These are phyloP conservation scores for Clavaria fumosa DNA, from an alignment of 768 basidiomycete species.

Conservation along the genomic window DNA sequence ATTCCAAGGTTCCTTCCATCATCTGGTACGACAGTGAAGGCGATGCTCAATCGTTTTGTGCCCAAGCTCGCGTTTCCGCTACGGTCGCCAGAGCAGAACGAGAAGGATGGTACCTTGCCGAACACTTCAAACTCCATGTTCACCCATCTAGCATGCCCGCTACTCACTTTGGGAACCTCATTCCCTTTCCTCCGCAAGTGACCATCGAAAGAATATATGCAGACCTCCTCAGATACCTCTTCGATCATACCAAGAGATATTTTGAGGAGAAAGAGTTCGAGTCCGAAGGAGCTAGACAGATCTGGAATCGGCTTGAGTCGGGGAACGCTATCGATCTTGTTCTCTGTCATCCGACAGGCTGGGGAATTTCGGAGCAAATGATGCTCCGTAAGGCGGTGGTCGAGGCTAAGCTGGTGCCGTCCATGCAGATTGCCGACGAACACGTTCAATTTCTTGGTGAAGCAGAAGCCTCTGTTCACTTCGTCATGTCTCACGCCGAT, in stretches of 20 bases:
- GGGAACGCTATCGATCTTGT: not conserved
- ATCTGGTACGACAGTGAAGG: not conserved
- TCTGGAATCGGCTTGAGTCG: not conserved
- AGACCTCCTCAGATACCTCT: slow-evolving; percentile 1
- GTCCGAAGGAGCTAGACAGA: not conserved
- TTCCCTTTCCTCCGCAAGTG: slow-evolving; percentile 1
- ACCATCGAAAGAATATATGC: slow-evolving; percentile 1
- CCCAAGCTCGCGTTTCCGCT: slow-evolving; percentile 1
- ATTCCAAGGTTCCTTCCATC: not conserved
- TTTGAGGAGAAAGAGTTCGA: slow-evolving; percentile 5
- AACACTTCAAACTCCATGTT: slow-evolving; percentile 5
- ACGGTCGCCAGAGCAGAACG: slow-evolving; percentile 5
- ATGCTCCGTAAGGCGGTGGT: slow-evolving; percentile 1
- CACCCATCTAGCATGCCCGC: slow-evolving; percentile 3
- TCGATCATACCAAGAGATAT: not conserved
- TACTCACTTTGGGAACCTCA: not conserved
- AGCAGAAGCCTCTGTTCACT: slow-evolving; percentile 5
- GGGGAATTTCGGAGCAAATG: not conserved
- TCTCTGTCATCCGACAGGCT: slow-evolving; percentile 3
- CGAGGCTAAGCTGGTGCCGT: not conserved
- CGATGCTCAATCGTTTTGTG: slow-evolving; percentile 2
- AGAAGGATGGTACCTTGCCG: slow-evolving; percentile 2
- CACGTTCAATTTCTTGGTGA: slow-evolving; percentile 1
- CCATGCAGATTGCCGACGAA: not conserved
- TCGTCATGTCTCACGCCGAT: slow-evolving; percentile 4